Evolutionary conservation across 441 rosid genomes (phyloP), one percentile per base, ranked within the genome.

Genomic region (Eruca vesicaria): DNA sequence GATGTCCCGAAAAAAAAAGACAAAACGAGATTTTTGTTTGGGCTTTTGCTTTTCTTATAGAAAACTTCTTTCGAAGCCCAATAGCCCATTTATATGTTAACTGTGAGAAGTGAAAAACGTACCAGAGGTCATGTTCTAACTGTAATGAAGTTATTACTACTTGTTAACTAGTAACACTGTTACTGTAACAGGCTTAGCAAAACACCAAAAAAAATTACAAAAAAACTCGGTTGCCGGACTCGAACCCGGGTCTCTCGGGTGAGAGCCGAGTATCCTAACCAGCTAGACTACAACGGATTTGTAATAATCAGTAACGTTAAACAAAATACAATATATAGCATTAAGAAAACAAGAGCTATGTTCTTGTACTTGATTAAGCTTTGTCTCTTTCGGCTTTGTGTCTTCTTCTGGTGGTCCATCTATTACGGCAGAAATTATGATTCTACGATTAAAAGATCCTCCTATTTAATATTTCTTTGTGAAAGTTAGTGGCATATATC

Each of bases 261-360:
- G 97, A 95, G 90, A 93, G 95, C 93, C 99, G 91, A 89, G 86
- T 84, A 91, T 95, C 96, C 98, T 93, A 33, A 93, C 97, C 97
- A 81, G 78, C 97, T 94, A 94, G 93, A 94, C 94, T 87, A 90
- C 93, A 89, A 92, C 89, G 89, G 93, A 89, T 1, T 31, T 41
- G 43, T 63, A 55, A 0, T 29, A 29, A 2, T 5, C 32, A 3
- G 7, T 0, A 29, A 4, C 32, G 5, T 5, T 1, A 32, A 32
- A 32, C 2, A 32, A 8, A 6, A 1, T 32, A 10, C 1, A 10
- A 2, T 11, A 36, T 36, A 10, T 36, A 4, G n/a, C n/a, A 1
- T 36, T 36, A 11, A 38, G 15, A 12, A 38, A 38, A 11, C 45
- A 38, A 38, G 15, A 48, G 16, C 19, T 26, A 43, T 0, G n/a